Evolutionary conservation across 257 asterid genomes (phyloP).

Genomic region (Mentha longifolia): DNA sequence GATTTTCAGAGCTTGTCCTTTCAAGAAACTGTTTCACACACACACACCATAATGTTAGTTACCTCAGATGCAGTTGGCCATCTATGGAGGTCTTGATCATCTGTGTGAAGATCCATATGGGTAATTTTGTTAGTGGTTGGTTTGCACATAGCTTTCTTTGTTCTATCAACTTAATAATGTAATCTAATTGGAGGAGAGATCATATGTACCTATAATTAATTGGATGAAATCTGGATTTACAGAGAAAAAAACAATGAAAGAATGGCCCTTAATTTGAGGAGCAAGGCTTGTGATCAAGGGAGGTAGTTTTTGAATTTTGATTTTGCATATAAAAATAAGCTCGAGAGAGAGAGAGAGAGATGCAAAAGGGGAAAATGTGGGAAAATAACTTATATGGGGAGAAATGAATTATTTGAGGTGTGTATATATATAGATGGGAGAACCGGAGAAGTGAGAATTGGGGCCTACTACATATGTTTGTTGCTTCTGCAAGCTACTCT

Average conservation of each 20-base stretch:
- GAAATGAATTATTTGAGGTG: not conserved
- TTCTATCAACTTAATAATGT: not conserved
- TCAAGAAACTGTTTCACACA: not conserved
- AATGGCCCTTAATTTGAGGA: not conserved
- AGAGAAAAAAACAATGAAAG: not conserved
- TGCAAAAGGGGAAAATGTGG: not conserved
- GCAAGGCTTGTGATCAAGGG: not conserved
- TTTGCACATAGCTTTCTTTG: constrained; percentile 57
- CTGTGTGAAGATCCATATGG: constrained; percentile 47
- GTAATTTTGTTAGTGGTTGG: constrained; percentile 45
- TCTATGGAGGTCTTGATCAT: constrained; percentile 55
- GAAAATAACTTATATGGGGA: not conserved
- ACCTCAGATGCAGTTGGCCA: constrained; percentile 88
- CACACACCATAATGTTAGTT: not conserved
- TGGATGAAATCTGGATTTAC: not conserved
- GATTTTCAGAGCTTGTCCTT: not conserved
- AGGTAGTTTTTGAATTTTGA: no score
- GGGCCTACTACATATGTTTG: constrained; percentile 3
- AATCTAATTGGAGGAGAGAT: not conserved
- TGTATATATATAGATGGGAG: constrained; percentile 12
- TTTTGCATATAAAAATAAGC: not conserved
- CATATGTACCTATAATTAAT: not conserved
- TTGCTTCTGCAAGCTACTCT: constrained; percentile 13
- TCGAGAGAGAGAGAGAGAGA: not conserved
- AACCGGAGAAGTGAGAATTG: not conserved